Evolutionary conservation across 345 rosid species (phyloP).

Genomic region (Lumnitzera littorea): DNA sequence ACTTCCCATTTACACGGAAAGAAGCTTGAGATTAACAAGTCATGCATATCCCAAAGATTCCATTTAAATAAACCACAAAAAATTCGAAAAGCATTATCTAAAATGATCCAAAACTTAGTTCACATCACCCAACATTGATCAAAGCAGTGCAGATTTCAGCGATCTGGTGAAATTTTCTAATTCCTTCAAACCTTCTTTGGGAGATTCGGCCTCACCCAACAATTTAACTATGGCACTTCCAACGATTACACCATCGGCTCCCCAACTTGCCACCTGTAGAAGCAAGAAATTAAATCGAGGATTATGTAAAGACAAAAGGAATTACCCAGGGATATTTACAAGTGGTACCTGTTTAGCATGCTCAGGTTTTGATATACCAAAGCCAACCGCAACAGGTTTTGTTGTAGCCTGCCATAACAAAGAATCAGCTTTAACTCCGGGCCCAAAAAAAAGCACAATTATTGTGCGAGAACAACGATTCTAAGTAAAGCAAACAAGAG

Average conservation of each 20-base stretch:
- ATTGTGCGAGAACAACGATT: too few relatives aligned
- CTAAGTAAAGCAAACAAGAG: too few relatives aligned
- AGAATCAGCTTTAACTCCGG: too few relatives aligned
- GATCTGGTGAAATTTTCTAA: slow-evolving; percentile 57
- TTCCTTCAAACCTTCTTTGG: slow-evolving; percentile 62
- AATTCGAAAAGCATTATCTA: too few relatives aligned
- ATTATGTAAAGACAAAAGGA: too few relatives aligned
- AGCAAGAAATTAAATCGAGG: background rate
- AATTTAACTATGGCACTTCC: slow-evolving; percentile 82
- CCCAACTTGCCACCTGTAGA: slow-evolving; percentile 67
- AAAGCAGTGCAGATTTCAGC: slow-evolving; percentile 51
- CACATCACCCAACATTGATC: slow-evolving; percentile 3
- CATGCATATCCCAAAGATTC: too few relatives aligned
- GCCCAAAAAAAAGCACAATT: too few relatives aligned
- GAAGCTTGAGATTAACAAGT: too few relatives aligned
- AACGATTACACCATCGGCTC: slow-evolving; percentile 84
- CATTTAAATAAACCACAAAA: too few relatives aligned
- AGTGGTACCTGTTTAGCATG: slow-evolving; percentile 67
- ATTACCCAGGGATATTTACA: background rate
- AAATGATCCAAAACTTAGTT: too few relatives aligned
- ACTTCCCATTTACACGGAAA: too few relatives aligned
- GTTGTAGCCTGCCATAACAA: slow-evolving; percentile 29
- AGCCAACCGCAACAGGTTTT: slow-evolving; percentile 79
- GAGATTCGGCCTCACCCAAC: slow-evolving; percentile 62
- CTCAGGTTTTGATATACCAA: slow-evolving; percentile 78